Evolutionary conservation across 2,329 filamentous ascomycete genomes (phyloP).

Genomic region (Ophiocordyceps camponoti-floridani): DNA sequence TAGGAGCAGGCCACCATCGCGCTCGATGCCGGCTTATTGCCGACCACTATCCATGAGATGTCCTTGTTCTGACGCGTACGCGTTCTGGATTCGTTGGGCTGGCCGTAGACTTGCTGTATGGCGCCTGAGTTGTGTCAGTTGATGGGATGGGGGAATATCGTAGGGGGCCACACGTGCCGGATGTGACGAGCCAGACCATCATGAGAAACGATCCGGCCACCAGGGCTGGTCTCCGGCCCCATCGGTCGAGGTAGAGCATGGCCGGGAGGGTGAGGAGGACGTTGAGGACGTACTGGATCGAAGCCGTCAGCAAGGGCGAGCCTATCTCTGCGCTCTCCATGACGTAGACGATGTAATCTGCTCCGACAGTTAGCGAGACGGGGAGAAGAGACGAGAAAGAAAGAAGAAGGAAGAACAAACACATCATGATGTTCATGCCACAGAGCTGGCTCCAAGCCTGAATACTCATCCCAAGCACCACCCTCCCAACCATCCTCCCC

Average conservation of each 20-base stretch:
- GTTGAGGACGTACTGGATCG: constrained; percentile 48
- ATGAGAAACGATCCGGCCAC: constrained; percentile 37
- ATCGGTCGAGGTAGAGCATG: constrained; percentile 39
- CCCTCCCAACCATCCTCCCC: constrained; percentile 34
- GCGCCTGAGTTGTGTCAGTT: too few species aligned
- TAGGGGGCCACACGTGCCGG: constrained; percentile 26
- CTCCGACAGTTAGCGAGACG: too few species aligned
- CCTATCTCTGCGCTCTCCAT: constrained; percentile 39
- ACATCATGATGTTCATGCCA: constrained; percentile 43
- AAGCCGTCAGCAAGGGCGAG: constrained; percentile 37
- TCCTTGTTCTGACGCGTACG: constrained; percentile 21
- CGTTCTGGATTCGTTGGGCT: constrained; percentile 22
- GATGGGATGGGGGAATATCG: too few species aligned
- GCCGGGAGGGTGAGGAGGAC: constrained; percentile 40
- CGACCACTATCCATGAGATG: constrained; percentile 38
- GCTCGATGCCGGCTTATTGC: constrained; percentile 34
- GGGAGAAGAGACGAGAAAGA: not conserved
- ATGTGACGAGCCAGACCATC: constrained; percentile 44
- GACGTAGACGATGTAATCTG: constrained; percentile 39
- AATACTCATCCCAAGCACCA: constrained; percentile 37
- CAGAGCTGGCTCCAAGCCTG: constrained; percentile 42
- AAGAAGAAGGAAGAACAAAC: not conserved
- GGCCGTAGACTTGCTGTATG: constrained; percentile 41
- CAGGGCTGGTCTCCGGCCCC: constrained; percentile 38
- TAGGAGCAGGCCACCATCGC: constrained; percentile 47